phyloP scores from a whole-genome alignment of 352 stramenopile genomes.

The Elongisporangium anandrum region DNA sequence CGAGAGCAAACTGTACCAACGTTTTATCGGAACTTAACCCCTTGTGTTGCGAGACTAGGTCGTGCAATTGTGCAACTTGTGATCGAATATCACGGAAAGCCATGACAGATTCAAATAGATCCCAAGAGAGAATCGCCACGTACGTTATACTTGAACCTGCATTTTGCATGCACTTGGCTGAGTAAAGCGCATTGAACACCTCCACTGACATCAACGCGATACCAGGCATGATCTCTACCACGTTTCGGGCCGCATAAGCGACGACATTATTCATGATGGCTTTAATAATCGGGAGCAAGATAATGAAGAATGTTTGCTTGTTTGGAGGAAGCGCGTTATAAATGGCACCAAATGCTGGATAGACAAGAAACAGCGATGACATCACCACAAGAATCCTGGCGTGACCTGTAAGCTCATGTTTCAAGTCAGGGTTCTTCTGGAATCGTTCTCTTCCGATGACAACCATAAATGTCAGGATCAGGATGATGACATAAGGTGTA shows the following conservation, averaged over 20 bases:
- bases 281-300: slow-evolving; percentile 20
- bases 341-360: slow-evolving; percentile 6
- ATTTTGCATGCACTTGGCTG: slow-evolving; percentile 18
- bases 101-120: background rate
- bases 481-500: background rate
- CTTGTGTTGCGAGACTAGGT: background rate
- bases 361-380: slow-evolving; percentile 11
- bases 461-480: background rate
- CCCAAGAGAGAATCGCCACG: background rate
- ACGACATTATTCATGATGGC: slow-evolving; percentile 18
- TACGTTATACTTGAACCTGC: background rate
- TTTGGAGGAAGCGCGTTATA: background rate
- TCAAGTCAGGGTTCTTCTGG: background rate
- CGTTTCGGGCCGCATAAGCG: background rate
- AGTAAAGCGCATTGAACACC: slow-evolving; percentile 25
- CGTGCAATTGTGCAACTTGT: background rate
- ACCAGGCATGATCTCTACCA: background rate
- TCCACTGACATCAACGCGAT: slow-evolving; percentile 12
- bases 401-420: slow-evolving; percentile 3
- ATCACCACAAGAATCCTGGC: slow-evolving; percentile 1
- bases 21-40: too few relatives aligned
- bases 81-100: background rate
- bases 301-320: slow-evolving; percentile 7
- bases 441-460: background rate
- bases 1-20: too few relatives aligned